phyloP scores from a whole-genome alignment of 179 eudicot genomes.

The Camellia oleifera region DNA sequence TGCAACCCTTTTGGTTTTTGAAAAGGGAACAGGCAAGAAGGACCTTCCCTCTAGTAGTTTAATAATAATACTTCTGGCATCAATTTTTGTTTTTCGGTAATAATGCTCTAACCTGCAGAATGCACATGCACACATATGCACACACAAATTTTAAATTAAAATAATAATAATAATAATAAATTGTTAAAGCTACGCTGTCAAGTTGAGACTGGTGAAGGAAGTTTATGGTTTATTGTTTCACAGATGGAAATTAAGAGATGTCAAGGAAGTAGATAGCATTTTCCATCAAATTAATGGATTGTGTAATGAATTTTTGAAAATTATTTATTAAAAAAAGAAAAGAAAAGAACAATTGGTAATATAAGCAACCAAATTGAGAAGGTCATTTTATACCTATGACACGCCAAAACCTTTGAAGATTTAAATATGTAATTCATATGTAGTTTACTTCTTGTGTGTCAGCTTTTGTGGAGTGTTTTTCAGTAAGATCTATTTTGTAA shows the following conservation, averaged over 20 bases:
- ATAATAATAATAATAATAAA: not conserved
- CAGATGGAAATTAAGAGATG: not conserved
- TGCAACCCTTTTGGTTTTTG: not conserved
- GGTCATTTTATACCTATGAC: not conserved
- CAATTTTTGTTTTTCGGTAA: not conserved
- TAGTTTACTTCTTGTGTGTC: not conserved
- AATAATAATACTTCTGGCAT: not conserved
- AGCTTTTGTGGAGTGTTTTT: not conserved
- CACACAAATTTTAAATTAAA: too few relatives aligned
- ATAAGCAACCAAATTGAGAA: not conserved
- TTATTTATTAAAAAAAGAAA: not conserved
- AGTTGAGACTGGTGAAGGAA: not conserved
- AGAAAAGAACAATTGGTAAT: not conserved
- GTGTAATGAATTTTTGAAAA: too few relatives aligned
- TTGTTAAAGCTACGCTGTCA: not conserved
- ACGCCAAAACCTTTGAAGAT: not conserved
- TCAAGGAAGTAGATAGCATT: conserved; percentile 1
- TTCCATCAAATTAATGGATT: conserved; percentile 3
- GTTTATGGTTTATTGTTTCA: not conserved
- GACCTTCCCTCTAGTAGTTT: not conserved
- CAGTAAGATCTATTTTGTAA: not conserved
- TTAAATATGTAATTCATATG: not conserved
- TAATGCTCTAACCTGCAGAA: not conserved
- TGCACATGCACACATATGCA: too few relatives aligned
- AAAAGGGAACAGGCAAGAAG: not conserved